Conservation (phyloP, 2,329 filamentous ascomycete genomes). For the Hypoxylon sp. region DNA sequence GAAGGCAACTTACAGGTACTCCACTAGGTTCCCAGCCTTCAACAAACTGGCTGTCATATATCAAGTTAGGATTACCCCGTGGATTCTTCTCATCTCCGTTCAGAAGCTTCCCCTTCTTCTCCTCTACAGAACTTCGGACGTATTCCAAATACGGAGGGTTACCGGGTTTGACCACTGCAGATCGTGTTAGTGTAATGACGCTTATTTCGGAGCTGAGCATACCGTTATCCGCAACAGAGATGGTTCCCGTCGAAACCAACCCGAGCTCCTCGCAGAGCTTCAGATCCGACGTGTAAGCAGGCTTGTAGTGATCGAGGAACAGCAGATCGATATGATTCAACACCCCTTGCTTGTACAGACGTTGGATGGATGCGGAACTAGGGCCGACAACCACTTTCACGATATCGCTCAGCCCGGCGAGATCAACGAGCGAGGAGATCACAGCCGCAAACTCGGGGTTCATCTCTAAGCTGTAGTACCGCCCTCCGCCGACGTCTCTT, state of each 20-base stretch:
- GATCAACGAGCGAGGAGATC: slow-evolving; percentile 74
- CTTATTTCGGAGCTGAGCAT: slow-evolving; percentile 5
- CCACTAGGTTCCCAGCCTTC: slow-evolving; percentile 77
- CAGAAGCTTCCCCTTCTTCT: slow-evolving; percentile 66
- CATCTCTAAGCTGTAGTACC: slow-evolving; percentile 79
- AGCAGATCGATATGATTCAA: slow-evolving; percentile 75
- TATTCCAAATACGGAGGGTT: slow-evolving; percentile 79
- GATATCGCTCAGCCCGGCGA: slow-evolving; percentile 78
- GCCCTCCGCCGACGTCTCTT: slow-evolving; percentile 70
- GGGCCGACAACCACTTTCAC: slow-evolving; percentile 79
- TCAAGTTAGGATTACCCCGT: slow-evolving; percentile 71
- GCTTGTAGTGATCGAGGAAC: slow-evolving; percentile 86
- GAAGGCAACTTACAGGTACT: slow-evolving; percentile 64
- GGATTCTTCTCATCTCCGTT: slow-evolving; percentile 48
- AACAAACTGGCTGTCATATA: slow-evolving; percentile 73
- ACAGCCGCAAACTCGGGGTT: slow-evolving; percentile 81
- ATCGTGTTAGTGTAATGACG: neutral
- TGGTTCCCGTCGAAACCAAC: slow-evolving; percentile 71
- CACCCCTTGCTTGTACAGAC: slow-evolving; percentile 65
- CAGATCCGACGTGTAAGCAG: slow-evolving; percentile 78
- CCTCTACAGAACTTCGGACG: slow-evolving; percentile 71
- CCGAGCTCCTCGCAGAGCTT: slow-evolving; percentile 81
- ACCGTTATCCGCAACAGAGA: slow-evolving; percentile 76
- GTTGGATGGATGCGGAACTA: slow-evolving; percentile 73
- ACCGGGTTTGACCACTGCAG: slow-evolving; percentile 72